Evolutionary conservation across 352 stramenopile species (phyloP).

Genomic region (Thalassiosira gravida): DNA sequence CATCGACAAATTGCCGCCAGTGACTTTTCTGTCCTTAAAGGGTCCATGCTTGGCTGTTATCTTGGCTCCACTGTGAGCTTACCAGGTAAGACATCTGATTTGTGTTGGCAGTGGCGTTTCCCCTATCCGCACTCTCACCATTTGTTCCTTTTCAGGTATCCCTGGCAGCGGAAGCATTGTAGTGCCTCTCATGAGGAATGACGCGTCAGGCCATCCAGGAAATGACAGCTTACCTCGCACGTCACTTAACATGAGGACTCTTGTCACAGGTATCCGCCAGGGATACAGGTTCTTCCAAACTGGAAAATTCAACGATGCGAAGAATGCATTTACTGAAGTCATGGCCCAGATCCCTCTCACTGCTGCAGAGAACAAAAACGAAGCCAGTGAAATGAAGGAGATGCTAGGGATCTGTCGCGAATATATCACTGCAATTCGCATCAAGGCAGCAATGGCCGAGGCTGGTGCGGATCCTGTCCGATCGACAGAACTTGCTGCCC

Average conservation of each 20-base stretch:
- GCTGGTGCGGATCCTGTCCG: conserved; percentile 86
- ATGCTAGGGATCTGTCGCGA: conserved; percentile 94
- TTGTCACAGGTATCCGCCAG: conserved; percentile 92
- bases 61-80: conserved; percentile 78
- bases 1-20: conserved; percentile 98
- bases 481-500: conserved; percentile 96
- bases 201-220: conserved; percentile 79
- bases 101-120: not conserved
- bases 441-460: conserved; percentile 89
- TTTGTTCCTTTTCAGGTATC: conserved; percentile 50
- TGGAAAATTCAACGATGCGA: conserved; percentile 97
- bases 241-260: conserved; percentile 88
- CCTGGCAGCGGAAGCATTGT: conserved; percentile 72
- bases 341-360: conserved; percentile 94
- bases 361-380: conserved; percentile 90
- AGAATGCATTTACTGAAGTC: conserved; percentile 91
- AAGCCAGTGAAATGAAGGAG: conserved; percentile 91
- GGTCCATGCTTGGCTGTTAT: conserved; percentile 85
- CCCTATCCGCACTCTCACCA: not conserved
- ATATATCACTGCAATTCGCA: conserved; percentile 96
- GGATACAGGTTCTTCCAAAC: conserved; percentile 95
- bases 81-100: conserved; percentile 42
- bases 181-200: conserved; percentile 81
- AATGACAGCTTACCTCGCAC: conserved; percentile 89
- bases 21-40: conserved; percentile 95